A percentile compares a stretch with the other conserved stretches of the same genome.
Evolutionary conservation across 1,139 yeast species (phyloP).

Genomic region (Lodderomyces orthopsilosis): DNA sequence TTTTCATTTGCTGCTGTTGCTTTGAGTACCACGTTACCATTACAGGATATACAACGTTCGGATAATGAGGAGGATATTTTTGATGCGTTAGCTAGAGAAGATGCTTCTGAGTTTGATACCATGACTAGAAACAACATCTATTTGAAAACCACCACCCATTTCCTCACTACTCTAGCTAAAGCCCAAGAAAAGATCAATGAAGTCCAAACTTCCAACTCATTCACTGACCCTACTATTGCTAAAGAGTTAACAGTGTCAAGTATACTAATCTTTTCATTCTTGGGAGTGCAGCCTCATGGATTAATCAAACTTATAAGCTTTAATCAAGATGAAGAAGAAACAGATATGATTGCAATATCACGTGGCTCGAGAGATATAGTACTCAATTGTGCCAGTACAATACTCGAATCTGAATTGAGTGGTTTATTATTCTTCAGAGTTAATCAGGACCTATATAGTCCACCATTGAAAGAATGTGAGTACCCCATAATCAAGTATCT

Average conservation of each 20-base stretch:
- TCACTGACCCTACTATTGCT: conserved; percentile 13
- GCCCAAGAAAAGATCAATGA: conserved; percentile 9
- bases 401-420: conserved; percentile 15
- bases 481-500: conserved; percentile 20
- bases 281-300: conserved; percentile 31
- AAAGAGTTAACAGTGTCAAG: conserved; percentile 24
- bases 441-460: conserved; percentile 7
- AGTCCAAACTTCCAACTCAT: background rate
- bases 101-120: conserved; percentile 1
- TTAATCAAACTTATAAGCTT: conserved; percentile 28
- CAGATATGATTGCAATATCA: conserved; percentile 21
- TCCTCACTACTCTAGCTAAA: conserved; percentile 17
- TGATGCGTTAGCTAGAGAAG: background rate
- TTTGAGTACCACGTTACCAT: conserved; percentile 8
- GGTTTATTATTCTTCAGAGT: conserved; percentile 16
- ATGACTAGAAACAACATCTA: conserved; percentile 6
- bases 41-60: conserved; percentile 4
- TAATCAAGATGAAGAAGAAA: conserved; percentile 9
- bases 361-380: conserved; percentile 19
- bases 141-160: conserved; percentile 23
- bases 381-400: conserved; percentile 14
- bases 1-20: conserved; percentile 22
- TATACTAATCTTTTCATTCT: conserved; percentile 24
- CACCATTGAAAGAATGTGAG: conserved; percentile 9
- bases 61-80: background rate